Conservation (phyloP, 805 yeast species). For the Cyberlindnera maritima region DNA sequence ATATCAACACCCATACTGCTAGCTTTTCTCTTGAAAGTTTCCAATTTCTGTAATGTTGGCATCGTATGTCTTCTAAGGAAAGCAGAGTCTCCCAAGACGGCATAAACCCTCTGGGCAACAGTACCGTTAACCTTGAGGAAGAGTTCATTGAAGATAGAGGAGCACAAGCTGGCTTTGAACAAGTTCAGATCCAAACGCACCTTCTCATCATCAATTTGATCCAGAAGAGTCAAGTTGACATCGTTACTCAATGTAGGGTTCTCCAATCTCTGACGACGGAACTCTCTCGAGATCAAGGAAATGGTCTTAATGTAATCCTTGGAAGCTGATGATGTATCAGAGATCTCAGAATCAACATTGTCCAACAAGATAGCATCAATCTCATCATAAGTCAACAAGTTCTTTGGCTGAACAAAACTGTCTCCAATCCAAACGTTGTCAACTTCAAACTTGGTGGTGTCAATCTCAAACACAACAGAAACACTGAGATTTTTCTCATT, state of each 20-base stretch:
- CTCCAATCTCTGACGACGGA: conserved; percentile 64
- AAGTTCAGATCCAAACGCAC: conserved; percentile 70
- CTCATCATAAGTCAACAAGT: conserved; percentile 49
- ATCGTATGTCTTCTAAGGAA: conserved; percentile 83
- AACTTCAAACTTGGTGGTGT: conserved; percentile 66
- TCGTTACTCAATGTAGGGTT: conserved; percentile 45
- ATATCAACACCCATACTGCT: conserved; percentile 61
- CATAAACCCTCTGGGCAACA: conserved; percentile 76
- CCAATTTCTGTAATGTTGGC: conserved; percentile 80
- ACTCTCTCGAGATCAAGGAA: conserved; percentile 61
- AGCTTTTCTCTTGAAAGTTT: conserved; percentile 71
- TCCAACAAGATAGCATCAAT: conserved; percentile 49
- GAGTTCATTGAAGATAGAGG: conserved; percentile 67
- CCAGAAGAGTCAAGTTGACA: conserved; percentile 60
- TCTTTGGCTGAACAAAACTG: conserved; percentile 63
- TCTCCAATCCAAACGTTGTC: conserved; percentile 77
- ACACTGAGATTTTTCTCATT: conserved; percentile 62
- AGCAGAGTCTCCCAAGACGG: conserved; percentile 75
- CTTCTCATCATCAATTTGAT: conserved; percentile 82
- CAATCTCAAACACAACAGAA: conserved; percentile 78
- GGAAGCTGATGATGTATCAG: conserved; percentile 48
- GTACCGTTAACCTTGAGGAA: conserved; percentile 79
- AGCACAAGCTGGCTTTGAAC: conserved; percentile 57
- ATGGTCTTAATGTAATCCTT: conserved; percentile 64
- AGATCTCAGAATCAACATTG: conserved; percentile 12